Evolutionary conservation across 805 yeast genomes (phyloP).

Genomic region (Myxozyma kluyveri): DNA sequence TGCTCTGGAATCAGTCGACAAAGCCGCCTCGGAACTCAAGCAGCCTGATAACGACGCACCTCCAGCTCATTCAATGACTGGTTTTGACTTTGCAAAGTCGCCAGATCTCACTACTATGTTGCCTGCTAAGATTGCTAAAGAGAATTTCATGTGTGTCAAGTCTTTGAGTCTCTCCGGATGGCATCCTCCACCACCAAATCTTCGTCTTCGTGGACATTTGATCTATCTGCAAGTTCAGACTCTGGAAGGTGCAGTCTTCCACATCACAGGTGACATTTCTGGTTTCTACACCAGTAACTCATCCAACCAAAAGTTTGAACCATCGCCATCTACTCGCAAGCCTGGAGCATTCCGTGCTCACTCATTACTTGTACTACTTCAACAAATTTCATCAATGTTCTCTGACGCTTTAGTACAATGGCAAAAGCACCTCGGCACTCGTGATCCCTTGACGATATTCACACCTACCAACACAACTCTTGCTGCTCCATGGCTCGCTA

Average conservation of each 20-base stretch:
- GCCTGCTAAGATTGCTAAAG: constrained; percentile 10
- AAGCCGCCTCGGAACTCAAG: constrained; percentile 1
- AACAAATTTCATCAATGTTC: constrained; percentile 64
- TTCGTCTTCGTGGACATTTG: constrained; percentile 69
- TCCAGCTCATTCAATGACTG: constrained; percentile 31
- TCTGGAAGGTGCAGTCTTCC: constrained; percentile 73
- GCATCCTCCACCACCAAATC: constrained; percentile 76
- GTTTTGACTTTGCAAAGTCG: constrained; percentile 29
- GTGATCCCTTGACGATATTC: constrained; percentile 40
- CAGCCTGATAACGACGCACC: constrained; percentile 16
- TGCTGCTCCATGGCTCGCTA: constrained; percentile 72
- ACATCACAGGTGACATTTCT: constrained; percentile 71
- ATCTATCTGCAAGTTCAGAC: constrained; percentile 73
- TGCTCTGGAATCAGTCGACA: constrained; percentile 38
- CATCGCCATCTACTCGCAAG: constrained; percentile 41
- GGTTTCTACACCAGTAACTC: constrained; percentile 81
- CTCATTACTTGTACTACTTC: constrained; percentile 60
- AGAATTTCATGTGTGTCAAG: constrained; percentile 38
- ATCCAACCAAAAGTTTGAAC: constrained; percentile 67
- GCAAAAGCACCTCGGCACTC: constrained; percentile 40
- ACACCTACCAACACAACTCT: constrained; percentile 61
- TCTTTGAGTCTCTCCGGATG: constrained; percentile 74
- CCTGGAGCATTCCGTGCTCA: constrained; percentile 41
- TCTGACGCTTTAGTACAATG: constrained; percentile 51
- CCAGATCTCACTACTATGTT: constrained; percentile 5